Evolutionary conservation across 495 filamentous ascomycete species (phyloP).

Genomic region (Hyaloscypha hepaticicola): DNA sequence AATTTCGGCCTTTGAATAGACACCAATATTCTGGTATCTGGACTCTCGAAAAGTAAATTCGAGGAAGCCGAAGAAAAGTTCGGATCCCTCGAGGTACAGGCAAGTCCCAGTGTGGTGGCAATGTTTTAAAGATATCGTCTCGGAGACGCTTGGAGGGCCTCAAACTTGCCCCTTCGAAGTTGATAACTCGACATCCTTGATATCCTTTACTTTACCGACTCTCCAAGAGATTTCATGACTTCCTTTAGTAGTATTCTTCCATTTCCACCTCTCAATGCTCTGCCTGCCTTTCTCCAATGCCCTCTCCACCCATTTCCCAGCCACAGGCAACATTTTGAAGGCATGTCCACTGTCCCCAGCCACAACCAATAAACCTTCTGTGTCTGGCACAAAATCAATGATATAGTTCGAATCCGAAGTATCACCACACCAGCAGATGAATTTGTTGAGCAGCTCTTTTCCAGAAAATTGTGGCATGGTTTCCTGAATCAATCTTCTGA

Average conservation of each 20-base stretch:
- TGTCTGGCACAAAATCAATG: conserved; percentile 53
- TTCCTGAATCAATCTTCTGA: conserved; percentile 47
- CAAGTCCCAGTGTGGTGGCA: no score
- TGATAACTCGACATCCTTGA: background rate
- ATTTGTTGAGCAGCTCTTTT: conserved; percentile 46
- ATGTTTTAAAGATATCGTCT: no score
- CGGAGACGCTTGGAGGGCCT: no score
- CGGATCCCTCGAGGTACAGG: no score
- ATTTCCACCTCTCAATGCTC: background rate
- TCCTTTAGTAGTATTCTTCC: background rate
- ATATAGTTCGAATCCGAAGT: conserved; percentile 55
- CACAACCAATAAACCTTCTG: conserved; percentile 42
- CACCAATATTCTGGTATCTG: no score
- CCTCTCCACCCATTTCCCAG: conserved; percentile 46
- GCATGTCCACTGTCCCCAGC: conserved; percentile 54
- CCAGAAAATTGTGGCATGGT: conserved; percentile 50
- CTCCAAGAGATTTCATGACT: background rate
- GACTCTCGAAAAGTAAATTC: no score
- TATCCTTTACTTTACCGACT: background rate
- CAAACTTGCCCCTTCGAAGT: background rate
- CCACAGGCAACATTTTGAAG: conserved; percentile 58
- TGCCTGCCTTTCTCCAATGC: background rate
- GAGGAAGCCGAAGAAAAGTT: no score
- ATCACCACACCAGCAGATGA: conserved; percentile 59
- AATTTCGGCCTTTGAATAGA: no score